Evolutionary conservation across 768 basidiomycete species (phyloP), one percentile per base, ranked within the genome.

Genomic region (Xerocomellus dryophilus): DNA sequence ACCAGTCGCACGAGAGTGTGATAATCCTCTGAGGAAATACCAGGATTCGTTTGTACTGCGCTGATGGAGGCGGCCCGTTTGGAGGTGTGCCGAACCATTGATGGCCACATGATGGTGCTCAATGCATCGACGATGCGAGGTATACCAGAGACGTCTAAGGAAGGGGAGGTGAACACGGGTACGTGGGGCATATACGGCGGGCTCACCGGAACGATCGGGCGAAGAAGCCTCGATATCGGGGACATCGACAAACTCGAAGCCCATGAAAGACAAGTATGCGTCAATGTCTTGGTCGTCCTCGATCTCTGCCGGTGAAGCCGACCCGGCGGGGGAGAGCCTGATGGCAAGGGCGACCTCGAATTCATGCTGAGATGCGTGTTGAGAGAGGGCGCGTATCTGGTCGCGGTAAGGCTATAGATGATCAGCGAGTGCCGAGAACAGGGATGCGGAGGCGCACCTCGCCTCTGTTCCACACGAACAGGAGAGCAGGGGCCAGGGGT

Each of bases 101-200:
- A 86, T 5, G 90, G 86, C 90, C 90, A 93, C 85, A 93, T 90
- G 61, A 93, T 82, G 1, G 91, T 91, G 67, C 88, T 86, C 41
- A 93, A 73, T 11, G 90, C 88, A 63, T 91, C 89, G 18, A 89
- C 61, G 8, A 91, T 83, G 23, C 91, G 83, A 29, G 82, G 79
- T 32, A 90, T 78, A 12, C 80, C 80, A 15, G 66, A 79, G 47
- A 82, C 75, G 17, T 72, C 83, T 82, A 43, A 34, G 46, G 27
- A 49, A 6, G 7, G 29, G 15, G n/a, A n/a, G n/a, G n/a, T n/a
- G n/a, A n/a, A n/a, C n/a, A n/a, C n/a, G n/a, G 25, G 3, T 8
- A 10, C 11, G 36, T 7, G 18, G 47, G 4, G 11, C 27, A 20
- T 36, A 38, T 25, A 43, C 1, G 18, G 32, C 32, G 20, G 25